A percentile compares a stretch with the other conserved stretches of the same genome.
These are phyloP conservation scores for Trichoderma gamsii DNA, from an alignment of 495 filamentous ascomycete genomes.

Conservation along the genomic window DNA sequence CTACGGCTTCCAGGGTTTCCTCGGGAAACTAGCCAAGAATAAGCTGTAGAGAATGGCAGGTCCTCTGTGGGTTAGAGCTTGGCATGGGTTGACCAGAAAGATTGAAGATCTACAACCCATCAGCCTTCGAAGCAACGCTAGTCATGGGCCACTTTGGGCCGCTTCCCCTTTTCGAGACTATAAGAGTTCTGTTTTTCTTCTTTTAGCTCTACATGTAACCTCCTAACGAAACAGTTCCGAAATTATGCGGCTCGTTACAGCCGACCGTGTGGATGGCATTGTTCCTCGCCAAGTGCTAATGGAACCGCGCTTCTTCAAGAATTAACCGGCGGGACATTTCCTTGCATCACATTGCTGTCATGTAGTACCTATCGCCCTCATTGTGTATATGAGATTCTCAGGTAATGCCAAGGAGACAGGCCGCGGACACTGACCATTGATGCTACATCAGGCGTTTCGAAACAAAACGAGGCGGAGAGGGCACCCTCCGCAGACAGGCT, in stretches of 20 bases:
- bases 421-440: background rate
- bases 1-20: background rate
- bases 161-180: background rate
- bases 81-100: background rate
- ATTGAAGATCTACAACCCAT: background rate
- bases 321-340: slow-evolving; percentile 8
- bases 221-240: background rate
- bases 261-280: background rate
- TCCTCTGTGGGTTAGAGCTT: background rate
- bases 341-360: background rate
- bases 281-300: background rate
- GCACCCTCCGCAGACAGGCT: background rate
- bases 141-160: background rate
- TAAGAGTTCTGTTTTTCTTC: background rate
- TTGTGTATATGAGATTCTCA: background rate
- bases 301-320: background rate
- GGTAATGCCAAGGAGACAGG: background rate
- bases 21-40: background rate
- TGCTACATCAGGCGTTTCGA: slow-evolving; percentile 5
- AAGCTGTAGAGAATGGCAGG: background rate
- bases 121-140: background rate
- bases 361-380: background rate
- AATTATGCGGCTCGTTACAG: background rate
- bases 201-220: background rate
- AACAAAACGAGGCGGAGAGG: slow-evolving; percentile 1